Base-by-base conservation (phyloP, 164 flowering plant species). In the Houttuynia cordata region DNA sequence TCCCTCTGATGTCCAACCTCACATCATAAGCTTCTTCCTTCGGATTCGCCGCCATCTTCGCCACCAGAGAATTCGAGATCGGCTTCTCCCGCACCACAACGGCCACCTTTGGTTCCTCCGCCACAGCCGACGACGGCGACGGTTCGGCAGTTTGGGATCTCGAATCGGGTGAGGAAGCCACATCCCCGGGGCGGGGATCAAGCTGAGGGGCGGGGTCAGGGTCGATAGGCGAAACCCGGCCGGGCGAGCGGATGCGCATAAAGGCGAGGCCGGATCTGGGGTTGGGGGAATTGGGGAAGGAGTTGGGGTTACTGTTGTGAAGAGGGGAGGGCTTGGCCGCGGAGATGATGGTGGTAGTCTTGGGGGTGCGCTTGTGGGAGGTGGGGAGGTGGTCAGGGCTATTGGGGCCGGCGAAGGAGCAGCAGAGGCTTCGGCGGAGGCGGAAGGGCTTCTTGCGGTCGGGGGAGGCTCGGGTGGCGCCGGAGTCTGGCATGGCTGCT, bases 201-300 rank as follows among this genome's bases (percentile, higher is more conserved):
- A 57, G 57, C 5, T 30, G 37, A 2, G 37, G 37, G 37, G 62
- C 34, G 15, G 72, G 64, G 40, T 75, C 80, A 1, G 84, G 70
- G 37, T 88, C 91, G 60, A 91, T 86, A 8, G 97, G 97, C 1
- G 96, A 88, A 45, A 91, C 97, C 60, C 97, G 73, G 41, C 96
- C 97, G 7, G 97, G 97, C n/a, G 96, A 88, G 62, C 83, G 73
- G 70, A 86, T 88, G 66, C 92, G 76, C 6, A 85, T 82, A 76
- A 55, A 75, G 78, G 41, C 73, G 64, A 15, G 76, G 61, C 42
- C 79, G 68, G 57, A 71, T 70, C 62, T 74, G 71, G 65, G 63
- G 68, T 69, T 78, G 13, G 94, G 83, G n/a, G n/a, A n/a, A n/a
- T 57, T 57, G 24, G 62, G 62, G 25, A 15, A 41, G 40, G 58